Conservation (phyloP, 371 early-diverging fungal genomes). For the Encephalitozoon romaleae region DNA sequence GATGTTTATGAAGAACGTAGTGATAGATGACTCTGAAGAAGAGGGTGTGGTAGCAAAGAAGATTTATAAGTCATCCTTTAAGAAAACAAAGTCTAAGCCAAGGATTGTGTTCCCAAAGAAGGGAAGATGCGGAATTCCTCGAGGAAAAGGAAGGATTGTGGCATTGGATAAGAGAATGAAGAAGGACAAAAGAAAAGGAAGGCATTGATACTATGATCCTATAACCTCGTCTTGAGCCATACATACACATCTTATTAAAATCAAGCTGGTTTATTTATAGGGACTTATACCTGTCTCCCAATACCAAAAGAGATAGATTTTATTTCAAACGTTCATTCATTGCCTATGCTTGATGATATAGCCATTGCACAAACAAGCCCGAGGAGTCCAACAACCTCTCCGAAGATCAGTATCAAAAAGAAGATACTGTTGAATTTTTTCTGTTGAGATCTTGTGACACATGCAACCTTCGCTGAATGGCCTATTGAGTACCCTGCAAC, state of each 20-base stretch:
- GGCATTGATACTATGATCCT: background rate
- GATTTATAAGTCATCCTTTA: conserved; percentile 45
- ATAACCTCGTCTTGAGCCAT: background rate
- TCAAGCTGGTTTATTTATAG: background rate
- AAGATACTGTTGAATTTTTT: conserved; percentile 58
- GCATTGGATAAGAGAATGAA: conserved; percentile 59
- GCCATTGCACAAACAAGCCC: conserved; percentile 55
- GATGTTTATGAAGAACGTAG: conserved; percentile 47
- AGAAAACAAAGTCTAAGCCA: conserved; percentile 47
- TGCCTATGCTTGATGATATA: conserved; percentile 22
- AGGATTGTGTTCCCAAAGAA: conserved; percentile 56
- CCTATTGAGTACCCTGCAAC: conserved; percentile 54
- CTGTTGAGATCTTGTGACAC: conserved; percentile 58
- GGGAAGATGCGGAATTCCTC: conserved; percentile 33
- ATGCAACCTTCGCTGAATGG: conserved; percentile 51
- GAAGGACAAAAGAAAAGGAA: conserved; percentile 54
- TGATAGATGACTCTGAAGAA: conserved; percentile 51
- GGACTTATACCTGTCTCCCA: background rate
- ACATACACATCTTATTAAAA: background rate
- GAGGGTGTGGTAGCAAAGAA: conserved; percentile 44
- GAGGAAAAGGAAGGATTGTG: conserved; percentile 54
- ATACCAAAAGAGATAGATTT: background rate
- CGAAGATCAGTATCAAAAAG: conserved; percentile 59
- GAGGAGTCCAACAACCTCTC: conserved; percentile 59
- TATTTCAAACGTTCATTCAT: background rate